A percentile compares a stretch with the other conserved stretches of the same genome.
Conservation (phyloP, 1,284 basidiomycete genomes). For the Albatrellus sp. region DNA sequence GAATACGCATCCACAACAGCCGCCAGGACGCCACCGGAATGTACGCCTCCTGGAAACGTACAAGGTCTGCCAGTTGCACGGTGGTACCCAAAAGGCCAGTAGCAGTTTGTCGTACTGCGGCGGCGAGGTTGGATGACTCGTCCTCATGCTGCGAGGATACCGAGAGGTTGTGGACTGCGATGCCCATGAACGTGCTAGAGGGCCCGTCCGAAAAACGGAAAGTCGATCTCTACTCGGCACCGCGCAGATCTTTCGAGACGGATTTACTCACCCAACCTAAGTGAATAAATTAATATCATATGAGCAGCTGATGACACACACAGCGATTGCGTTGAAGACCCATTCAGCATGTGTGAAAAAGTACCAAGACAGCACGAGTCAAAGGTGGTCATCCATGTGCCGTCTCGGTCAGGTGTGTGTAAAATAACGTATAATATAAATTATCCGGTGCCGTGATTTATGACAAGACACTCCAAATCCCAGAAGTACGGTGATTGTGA, state of each 20-base stretch:
- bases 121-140: slow-evolving; percentile 44
- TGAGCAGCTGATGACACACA: slow-evolving; percentile 2
- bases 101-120: slow-evolving; percentile 59
- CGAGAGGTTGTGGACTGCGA: slow-evolving; percentile 67
- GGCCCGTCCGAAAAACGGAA: no score
- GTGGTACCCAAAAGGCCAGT: slow-evolving; percentile 73
- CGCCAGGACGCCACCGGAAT: neutral
- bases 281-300: slow-evolving; percentile 3
- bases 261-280: slow-evolving; percentile 16
- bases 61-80: slow-evolving; percentile 64
- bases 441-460: no score
- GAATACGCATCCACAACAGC: no score
- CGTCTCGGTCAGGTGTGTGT: no score
- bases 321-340: neutral
- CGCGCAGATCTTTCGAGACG: no score
- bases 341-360: neutral
- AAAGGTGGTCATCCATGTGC: no score
- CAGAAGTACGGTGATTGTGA: no score
- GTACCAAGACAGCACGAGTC: no score
- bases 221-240: no score
- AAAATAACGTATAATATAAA: no score
- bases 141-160: slow-evolving; percentile 12
- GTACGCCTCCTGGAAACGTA: slow-evolving; percentile 21
- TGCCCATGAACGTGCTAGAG: slow-evolving; percentile 78
- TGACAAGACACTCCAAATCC: no score